Evolutionary conservation across 257 asterid genomes (phyloP), one percentile per base, ranked within the genome.

Genomic region (Rehmannia glutinosa): DNA sequence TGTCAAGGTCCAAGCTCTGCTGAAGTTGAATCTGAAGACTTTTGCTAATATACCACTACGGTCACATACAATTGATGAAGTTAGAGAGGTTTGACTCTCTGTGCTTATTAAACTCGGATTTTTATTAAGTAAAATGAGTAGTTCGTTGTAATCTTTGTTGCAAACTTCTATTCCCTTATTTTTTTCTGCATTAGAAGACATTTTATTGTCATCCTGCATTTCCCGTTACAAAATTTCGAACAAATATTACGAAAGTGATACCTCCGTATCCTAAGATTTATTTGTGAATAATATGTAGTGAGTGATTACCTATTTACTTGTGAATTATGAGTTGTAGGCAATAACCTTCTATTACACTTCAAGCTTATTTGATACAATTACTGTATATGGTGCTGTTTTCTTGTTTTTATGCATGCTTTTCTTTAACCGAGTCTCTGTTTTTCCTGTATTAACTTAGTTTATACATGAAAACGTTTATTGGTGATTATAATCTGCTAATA

Each of bases 1-100:
- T 86, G 95, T 88, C 55, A 91, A 88, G 78, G 96, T 91, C 67
- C 85, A 77, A 63, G 96, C 88, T 71, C 77, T 91, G 72, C 85
- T 94, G 61, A 86, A 82, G 87, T 80, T 91, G 42, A 78, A 91
- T 76, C 59, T 91, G 51, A 94, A 78, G 70, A 86, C 99, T n/a
- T 80, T 84, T 76, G 95, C 97, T 27, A 77, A 85, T 73, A 41
- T 85, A 38, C 87, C 91, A 0, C 24, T 94, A 56, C 62, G 67
- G 28, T 91, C 90, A 0, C 97, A 94, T 78, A 78, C 96, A 5
- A 28, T 85, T 73, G 97, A 81, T 62, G 97, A 91, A 52, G 74
- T 91, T 71, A 80, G 73, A 78, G 97, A 88, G 99, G 97, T 94
- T 61, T 19, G 84, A 28, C 32, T 61, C 49, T 24, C 38, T 16